Evolutionary conservation across 768 basidiomycete species (phyloP).

Genomic region (Mycena kentingensis): DNA sequence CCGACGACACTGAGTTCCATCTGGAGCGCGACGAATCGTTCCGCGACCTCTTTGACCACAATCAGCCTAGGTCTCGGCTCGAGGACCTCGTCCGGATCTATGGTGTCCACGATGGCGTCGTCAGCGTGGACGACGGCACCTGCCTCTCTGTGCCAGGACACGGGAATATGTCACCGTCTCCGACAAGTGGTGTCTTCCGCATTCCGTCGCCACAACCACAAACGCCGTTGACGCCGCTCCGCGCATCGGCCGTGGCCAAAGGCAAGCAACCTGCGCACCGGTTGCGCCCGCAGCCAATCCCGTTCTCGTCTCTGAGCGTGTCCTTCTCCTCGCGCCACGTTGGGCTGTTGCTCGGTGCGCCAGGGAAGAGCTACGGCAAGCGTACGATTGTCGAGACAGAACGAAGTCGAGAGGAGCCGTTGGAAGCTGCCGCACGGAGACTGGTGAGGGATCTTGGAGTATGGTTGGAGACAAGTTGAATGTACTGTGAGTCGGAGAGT

Average conservation of each 20-base stretch:
- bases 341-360: slow-evolving; percentile 37
- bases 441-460: slow-evolving; percentile 50
- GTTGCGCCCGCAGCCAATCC: slow-evolving; percentile 32
- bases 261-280: slow-evolving; percentile 10
- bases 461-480: no score
- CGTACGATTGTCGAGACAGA: slow-evolving; percentile 58
- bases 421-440: slow-evolving; percentile 57
- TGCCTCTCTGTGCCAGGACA: no score
- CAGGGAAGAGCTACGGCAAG: slow-evolving; percentile 40
- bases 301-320: slow-evolving; percentile 40
- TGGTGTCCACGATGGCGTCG: slow-evolving; percentile 43
- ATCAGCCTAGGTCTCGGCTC: slow-evolving; percentile 71
- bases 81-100: slow-evolving; percentile 68
- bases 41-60: slow-evolving; percentile 77
- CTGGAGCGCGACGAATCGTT: slow-evolving; percentile 75
- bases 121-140: slow-evolving; percentile 27
- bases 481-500: not conserved
- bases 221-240: not conserved
- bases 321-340: slow-evolving; percentile 47
- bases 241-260: not conserved
- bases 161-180: slow-evolving; percentile 14
- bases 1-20: slow-evolving; percentile 73
- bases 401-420: slow-evolving; percentile 51
- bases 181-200: slow-evolving; percentile 21
- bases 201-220: not conserved